Conservation (phyloP, 768 basidiomycete genomes). For the Amanita jacksonii region DNA sequence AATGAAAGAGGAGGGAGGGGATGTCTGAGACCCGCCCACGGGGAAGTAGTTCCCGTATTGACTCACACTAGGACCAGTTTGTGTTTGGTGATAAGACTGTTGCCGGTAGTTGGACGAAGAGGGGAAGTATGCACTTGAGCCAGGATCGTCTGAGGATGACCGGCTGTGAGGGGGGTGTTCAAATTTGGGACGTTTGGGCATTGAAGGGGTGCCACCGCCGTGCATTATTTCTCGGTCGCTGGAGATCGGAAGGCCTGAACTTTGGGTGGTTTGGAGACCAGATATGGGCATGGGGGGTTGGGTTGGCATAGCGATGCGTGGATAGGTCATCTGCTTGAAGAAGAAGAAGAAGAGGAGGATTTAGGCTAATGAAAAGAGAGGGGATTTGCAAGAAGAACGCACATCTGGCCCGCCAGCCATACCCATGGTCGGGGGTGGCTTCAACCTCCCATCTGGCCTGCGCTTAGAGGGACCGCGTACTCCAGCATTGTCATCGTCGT, state of each 20-base stretch:
- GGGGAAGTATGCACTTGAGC: constrained; percentile 7
- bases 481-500: constrained; percentile 25
- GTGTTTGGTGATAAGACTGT: constrained; percentile 9
- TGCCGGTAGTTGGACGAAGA: constrained; percentile 9
- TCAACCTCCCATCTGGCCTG: constrained; percentile 24
- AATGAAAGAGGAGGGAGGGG: constrained; percentile 22
- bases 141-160: constrained; percentile 19
- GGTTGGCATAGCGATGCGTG: constrained; percentile 21
- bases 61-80: constrained; percentile 12
- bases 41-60: constrained; percentile 22
- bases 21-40: constrained; percentile 15
- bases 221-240: constrained; percentile 19
- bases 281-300: constrained; percentile 21
- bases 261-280: constrained; percentile 15
- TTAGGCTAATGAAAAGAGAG: too few species aligned
- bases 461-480: constrained; percentile 17
- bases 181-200: constrained; percentile 15
- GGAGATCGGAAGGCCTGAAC: constrained; percentile 20
- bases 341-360: too few species aligned
- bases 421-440: constrained; percentile 11
- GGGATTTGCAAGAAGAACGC: too few species aligned
- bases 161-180: constrained; percentile 15
- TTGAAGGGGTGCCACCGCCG: constrained; percentile 7
- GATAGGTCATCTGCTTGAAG: constrained; percentile 13
- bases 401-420: constrained; percentile 1